These are phyloP conservation scores for Magnaporthales sp. DNA, from an alignment of 2,329 filamentous ascomycete genomes.

Conservation along the genomic window DNA sequence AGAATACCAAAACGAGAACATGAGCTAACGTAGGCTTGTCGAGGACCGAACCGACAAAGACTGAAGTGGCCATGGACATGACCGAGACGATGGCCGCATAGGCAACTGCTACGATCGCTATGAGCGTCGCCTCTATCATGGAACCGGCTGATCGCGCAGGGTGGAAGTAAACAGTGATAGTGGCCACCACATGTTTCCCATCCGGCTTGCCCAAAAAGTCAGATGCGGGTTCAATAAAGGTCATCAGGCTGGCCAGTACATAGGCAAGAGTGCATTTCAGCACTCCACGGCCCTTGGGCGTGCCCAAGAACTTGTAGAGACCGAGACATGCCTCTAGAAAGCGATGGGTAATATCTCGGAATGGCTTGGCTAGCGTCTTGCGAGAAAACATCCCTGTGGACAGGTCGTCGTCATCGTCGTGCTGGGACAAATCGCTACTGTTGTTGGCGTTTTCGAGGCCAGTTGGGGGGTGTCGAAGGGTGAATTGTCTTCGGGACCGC, in stretches of 20 bases:
- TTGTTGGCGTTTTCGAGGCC: slow-evolving; percentile 14
- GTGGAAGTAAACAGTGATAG: slow-evolving; percentile 91
- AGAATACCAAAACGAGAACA: slow-evolving; percentile 69
- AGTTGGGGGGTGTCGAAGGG: slow-evolving; percentile 48
- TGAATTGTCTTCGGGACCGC: slow-evolving; percentile 72
- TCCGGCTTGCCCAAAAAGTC: slow-evolving; percentile 72
- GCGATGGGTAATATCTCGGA: slow-evolving; percentile 25
- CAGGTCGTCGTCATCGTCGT: slow-evolving; percentile 23
- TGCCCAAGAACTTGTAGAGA: slow-evolving; percentile 53
- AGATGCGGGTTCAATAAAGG: slow-evolving; percentile 68
- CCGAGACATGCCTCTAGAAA: slow-evolving; percentile 26
- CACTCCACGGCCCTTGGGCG: slow-evolving; percentile 68
- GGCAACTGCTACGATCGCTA: slow-evolving; percentile 67
- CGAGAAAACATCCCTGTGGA: slow-evolving; percentile 23
- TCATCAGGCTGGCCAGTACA: slow-evolving; percentile 75
- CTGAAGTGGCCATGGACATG: slow-evolving; percentile 80
- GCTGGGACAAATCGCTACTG: slow-evolving; percentile 18
- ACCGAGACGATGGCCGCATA: slow-evolving; percentile 72
- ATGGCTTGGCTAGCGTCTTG: slow-evolving; percentile 25
- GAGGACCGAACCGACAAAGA: slow-evolving; percentile 62
- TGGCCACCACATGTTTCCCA: slow-evolving; percentile 89
- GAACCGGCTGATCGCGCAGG: slow-evolving; percentile 78
- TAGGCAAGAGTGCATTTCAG: slow-evolving; percentile 91
- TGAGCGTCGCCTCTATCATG: slow-evolving; percentile 77
- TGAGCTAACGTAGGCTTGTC: slow-evolving; percentile 65